Evolutionary conservation across 2,329 filamentous ascomycete genomes (phyloP).

Genomic region (Ceratocystis cacaofunesta): DNA sequence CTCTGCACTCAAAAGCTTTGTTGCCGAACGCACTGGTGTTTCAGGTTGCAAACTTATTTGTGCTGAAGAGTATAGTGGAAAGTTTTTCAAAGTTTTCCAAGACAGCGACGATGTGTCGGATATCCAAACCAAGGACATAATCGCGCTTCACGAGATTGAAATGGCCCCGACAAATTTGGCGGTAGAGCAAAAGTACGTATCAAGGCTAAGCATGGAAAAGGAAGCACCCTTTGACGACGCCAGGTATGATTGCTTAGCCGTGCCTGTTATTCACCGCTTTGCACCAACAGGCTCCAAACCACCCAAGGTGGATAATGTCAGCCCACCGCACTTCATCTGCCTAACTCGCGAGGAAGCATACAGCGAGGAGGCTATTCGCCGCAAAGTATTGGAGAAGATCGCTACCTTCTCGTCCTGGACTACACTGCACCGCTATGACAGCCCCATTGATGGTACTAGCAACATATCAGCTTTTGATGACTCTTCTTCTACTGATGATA

Average conservation of each 20-base stretch:
- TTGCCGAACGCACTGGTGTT: conserved; percentile 53
- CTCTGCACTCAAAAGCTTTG: conserved; percentile 50
- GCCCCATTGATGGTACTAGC: conserved; percentile 19
- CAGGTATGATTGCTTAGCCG: conserved; percentile 49
- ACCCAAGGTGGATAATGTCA: conserved; percentile 22
- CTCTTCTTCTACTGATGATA: conserved; percentile 48
- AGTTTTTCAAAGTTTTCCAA: conserved; percentile 76
- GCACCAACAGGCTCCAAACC: conserved; percentile 23
- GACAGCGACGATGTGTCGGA: conserved; percentile 55
- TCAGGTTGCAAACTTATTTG: conserved; percentile 54
- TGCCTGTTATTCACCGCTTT: conserved; percentile 54
- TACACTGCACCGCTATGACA: conserved; percentile 40
- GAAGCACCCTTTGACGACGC: conserved; percentile 42
- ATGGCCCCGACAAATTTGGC: conserved; percentile 64
- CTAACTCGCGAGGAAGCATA: conserved; percentile 56
- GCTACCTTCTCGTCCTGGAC: conserved; percentile 60
- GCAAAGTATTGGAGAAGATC: conserved; percentile 64
- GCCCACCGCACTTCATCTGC: conserved; percentile 55
- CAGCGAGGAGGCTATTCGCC: conserved; percentile 54
- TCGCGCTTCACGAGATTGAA: conserved; percentile 64
- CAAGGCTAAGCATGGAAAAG: conserved; percentile 33
- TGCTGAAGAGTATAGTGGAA: conserved; percentile 66
- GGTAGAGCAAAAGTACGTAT: conserved; percentile 27
- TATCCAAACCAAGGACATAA: conserved; percentile 51
- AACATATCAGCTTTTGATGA: conserved; percentile 23